Percentiles rank a stretch among this genome's conserved stretches.
phyloP scores from a whole-genome alignment of 2,329 filamentous ascomycete species.

The Akanthomyces lecanii region DNA sequence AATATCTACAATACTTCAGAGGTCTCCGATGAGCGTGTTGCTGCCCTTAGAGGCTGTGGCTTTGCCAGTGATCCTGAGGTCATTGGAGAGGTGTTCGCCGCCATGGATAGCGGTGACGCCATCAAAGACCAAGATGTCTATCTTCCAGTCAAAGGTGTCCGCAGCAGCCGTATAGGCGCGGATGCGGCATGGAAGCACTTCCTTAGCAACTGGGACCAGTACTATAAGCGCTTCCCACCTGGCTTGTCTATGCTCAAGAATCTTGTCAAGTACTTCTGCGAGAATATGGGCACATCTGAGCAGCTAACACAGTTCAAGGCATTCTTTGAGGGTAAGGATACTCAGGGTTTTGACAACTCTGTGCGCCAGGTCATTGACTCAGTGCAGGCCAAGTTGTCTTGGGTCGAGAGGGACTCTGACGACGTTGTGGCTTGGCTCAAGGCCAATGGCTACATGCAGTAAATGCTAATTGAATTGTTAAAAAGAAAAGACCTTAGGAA shows the following conservation, averaged over 20 bases:
- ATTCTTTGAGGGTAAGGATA: constrained; percentile 80
- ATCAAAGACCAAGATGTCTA: constrained; percentile 96
- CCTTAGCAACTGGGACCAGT: constrained; percentile 74
- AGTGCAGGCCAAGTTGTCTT: constrained; percentile 78
- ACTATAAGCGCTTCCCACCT: constrained; percentile 72
- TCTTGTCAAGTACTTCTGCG: constrained; percentile 78
- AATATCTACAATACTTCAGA: constrained; percentile 52
- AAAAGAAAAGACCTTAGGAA: not conserved
- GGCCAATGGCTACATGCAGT: constrained; percentile 26
- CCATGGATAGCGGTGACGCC: constrained; percentile 66
- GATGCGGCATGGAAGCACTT: constrained; percentile 78
- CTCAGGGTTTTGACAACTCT: constrained; percentile 78
- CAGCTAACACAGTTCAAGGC: constrained; percentile 70
- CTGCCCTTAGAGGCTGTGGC: constrained; percentile 77
- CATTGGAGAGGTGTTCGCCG: constrained; percentile 72
- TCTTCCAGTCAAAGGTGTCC: constrained; percentile 75
- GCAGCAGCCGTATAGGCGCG: constrained; percentile 73
- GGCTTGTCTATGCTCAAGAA: constrained; percentile 79
- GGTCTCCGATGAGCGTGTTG: constrained; percentile 78
- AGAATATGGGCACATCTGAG: constrained; percentile 70
- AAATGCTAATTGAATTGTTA: not conserved
- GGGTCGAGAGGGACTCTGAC: constrained; percentile 70
- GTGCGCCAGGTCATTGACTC: constrained; percentile 86
- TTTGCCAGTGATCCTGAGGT: constrained; percentile 72
- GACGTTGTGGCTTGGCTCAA: constrained; percentile 62